Evolutionary conservation across 2,329 filamentous ascomycete species (phyloP).

Genomic region (Hyphodiscus sp.): DNA sequence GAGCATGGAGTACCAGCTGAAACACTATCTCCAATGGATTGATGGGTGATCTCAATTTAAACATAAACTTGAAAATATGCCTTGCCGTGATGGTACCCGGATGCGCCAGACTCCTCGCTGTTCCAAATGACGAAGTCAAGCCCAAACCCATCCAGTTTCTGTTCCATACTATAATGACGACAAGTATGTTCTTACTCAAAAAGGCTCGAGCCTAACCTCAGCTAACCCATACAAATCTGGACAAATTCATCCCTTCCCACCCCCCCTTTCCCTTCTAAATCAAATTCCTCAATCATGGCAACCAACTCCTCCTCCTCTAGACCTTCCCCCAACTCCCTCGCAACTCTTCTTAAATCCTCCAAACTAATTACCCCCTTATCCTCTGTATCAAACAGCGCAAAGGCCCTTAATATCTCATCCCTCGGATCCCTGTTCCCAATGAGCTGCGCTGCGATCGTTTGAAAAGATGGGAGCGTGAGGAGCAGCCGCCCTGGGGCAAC

Average conservation of each 20-base stretch:
- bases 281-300: slow-evolving; percentile 98
- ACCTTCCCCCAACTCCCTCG: slow-evolving; percentile 85
- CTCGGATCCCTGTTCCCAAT: slow-evolving; percentile 78
- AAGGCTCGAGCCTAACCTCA: too few species aligned
- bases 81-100: neutral
- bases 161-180: neutral
- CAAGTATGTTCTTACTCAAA: too few species aligned
- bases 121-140: neutral
- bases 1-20: neutral
- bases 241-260: slow-evolving; percentile 62
- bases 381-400: slow-evolving; percentile 87
- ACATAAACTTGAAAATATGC: neutral
- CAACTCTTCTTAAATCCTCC: slow-evolving; percentile 80
- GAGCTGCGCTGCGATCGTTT: slow-evolving; percentile 69
- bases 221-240: slow-evolving; percentile 30
- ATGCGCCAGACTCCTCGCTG: neutral
- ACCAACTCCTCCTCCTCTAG: slow-evolving; percentile 87
- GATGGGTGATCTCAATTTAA: neutral
- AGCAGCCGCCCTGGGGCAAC: slow-evolving; percentile 52
- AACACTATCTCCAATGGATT: neutral
- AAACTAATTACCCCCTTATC: slow-evolving; percentile 87
- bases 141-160: neutral
- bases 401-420: slow-evolving; percentile 87
- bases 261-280: slow-evolving; percentile 84
- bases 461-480: slow-evolving; percentile 66